Base-by-base conservation (phyloP, 129 eudicot genomes). In the Centrapalus pauciflorus region DNA sequence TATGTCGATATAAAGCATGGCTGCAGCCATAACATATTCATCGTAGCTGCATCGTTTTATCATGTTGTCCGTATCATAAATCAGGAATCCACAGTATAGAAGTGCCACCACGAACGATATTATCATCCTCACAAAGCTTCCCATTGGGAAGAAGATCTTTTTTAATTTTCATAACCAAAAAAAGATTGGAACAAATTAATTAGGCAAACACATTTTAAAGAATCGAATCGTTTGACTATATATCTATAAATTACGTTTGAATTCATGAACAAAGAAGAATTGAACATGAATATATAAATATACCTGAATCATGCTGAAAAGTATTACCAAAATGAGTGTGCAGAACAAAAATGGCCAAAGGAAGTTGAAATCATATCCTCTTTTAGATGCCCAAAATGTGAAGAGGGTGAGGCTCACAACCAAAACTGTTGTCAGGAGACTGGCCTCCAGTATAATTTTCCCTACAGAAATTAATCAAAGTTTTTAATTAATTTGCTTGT, bases 1-100 rank as follows among this genome's bases (percentile, higher is more conserved):
- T 55, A 90, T 84, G 82, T 90, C 97, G 3, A 84, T 37, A 67
- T 74, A 90, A 21, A 90, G 88, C 48, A 81, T 33, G 55, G 64
- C 48, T 63, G 97, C 82, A 49, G 97, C 97, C 4, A 71, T 50
- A 21, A 90, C 59, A 28, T 84, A 90, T 45, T 90, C 87, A 56
- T 90, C 95, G 12, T 90, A 90, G 66, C 58, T 57, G 66, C 55
- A 82, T 3, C 87, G 85, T 74, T 87, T 90, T 71, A 90, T 90
- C 71, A 90, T 23, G 52, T 80, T 87, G 64, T 87, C 87, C 0
- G 97, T 90, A 49, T 90, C 97, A 54, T 84, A 90, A 69, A 90
- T 77, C 55, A 90, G 78, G 72, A 77, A 90, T 9, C 77, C 97
- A 8, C 87, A 82, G 85, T 84, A 90, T 29, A 90, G 7, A 35